A percentile compares a stretch with the other conserved stretches of the same genome.
Conservation (phyloP, 2,329 filamentous ascomycete species). For the Colletotrichum higginsianum region DNA sequence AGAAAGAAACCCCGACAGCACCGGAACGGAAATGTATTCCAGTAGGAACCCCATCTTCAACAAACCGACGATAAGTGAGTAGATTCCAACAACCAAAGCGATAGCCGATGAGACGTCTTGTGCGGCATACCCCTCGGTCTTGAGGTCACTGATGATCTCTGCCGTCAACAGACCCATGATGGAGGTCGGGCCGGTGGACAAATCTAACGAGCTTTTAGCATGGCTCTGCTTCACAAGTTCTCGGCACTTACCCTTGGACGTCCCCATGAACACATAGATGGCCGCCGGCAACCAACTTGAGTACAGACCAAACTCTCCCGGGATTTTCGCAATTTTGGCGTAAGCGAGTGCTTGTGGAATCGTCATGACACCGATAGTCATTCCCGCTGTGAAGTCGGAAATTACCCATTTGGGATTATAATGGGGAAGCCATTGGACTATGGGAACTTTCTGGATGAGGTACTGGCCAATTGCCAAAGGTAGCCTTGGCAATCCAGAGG, state of each 20-base stretch:
- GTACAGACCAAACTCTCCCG: constrained; percentile 72
- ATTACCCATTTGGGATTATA: constrained; percentile 74
- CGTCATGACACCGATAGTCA: constrained; percentile 72
- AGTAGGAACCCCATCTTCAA: constrained; percentile 76
- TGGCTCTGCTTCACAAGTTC: too few relatives aligned
- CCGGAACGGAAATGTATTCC: constrained; percentile 76
- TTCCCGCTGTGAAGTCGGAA: constrained; percentile 73
- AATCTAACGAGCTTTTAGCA: constrained; percentile 55
- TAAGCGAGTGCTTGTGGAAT: constrained; percentile 75
- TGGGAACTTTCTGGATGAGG: constrained; percentile 72
- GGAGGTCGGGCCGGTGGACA: constrained; percentile 76
- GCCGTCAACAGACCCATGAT: constrained; percentile 75
- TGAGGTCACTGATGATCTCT: constrained; percentile 69
- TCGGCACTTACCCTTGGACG: constrained; percentile 67
- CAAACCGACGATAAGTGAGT: constrained; percentile 71
- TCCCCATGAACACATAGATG: constrained; percentile 73
- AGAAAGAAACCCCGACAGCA: constrained; percentile 76
- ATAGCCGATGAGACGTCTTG: constrained; percentile 73
- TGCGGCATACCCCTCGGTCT: constrained; percentile 64
- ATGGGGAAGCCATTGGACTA: constrained; percentile 73
- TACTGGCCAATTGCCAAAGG: constrained; percentile 70
- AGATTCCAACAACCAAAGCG: constrained; percentile 75
- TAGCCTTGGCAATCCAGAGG: constrained; percentile 53
- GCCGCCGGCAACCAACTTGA: constrained; percentile 72
- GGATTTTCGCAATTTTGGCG: constrained; percentile 73